Percentiles rank a stretch among this genome's conserved stretches.
phyloP scores from a whole-genome alignment of 331 rosid species.

The Erythrophleum ivorense region DNA sequence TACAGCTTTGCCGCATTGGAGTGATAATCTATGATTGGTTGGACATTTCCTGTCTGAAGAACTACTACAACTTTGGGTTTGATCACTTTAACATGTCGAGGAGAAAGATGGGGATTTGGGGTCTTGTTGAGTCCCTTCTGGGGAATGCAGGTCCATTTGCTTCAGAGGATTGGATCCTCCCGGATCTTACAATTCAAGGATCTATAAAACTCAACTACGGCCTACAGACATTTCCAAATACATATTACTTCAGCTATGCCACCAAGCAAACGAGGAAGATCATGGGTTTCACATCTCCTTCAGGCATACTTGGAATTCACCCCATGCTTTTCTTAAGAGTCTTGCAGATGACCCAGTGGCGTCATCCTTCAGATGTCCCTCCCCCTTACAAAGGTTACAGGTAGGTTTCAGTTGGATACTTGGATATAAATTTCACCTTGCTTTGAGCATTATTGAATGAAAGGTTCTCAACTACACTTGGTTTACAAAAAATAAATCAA shows the following conservation, averaged over 20 bases:
- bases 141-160: conserved; percentile 93
- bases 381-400: conserved; percentile 95
- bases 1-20: conserved; percentile 85
- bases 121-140: conserved; percentile 74
- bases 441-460: not conserved
- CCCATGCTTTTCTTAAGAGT: conserved; percentile 87
- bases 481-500: not conserved
- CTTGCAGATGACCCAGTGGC: conserved; percentile 95
- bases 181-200: conserved; percentile 97
- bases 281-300: conserved; percentile 79
- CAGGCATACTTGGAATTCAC: conserved; percentile 76
- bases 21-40: conserved; percentile 93
- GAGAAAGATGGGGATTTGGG: conserved; percentile 81
- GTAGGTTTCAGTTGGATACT: conserved; percentile 41
- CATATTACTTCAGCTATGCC: conserved; percentile 94
- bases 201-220: conserved; percentile 61
- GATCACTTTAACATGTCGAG: conserved; percentile 90
- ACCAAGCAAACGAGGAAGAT: conserved; percentile 84
- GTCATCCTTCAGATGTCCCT: conserved; percentile 80
- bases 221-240: conserved; percentile 75
- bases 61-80: conserved; percentile 90
- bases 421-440: not conserved
- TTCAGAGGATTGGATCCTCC: conserved; percentile 95
- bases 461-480: not conserved
- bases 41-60: conserved; percentile 85